Conservation (phyloP, 768 basidiomycete species). For the Gymnopilus dilepis region DNA sequence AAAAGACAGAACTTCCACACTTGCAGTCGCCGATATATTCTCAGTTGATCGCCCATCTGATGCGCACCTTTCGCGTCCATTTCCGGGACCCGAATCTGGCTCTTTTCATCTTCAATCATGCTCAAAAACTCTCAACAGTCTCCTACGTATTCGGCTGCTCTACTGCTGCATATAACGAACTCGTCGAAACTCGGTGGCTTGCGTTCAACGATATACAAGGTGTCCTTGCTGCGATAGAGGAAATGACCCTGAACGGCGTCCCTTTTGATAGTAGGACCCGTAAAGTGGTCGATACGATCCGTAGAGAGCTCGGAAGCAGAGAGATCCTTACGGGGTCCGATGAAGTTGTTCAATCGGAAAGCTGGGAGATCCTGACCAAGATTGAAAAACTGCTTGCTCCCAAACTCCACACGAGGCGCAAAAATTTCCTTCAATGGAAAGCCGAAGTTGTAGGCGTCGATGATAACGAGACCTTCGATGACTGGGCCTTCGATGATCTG, state of each 20-base stretch:
- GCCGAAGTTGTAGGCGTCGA: constrained; percentile 30
- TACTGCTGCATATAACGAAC: constrained; percentile 86
- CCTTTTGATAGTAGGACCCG: constrained; percentile 65
- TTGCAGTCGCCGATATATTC: constrained; percentile 75
- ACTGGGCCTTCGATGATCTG: constrained; percentile 22
- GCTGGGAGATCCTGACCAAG: constrained; percentile 52
- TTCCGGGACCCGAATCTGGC: constrained; percentile 83
- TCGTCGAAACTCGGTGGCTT: constrained; percentile 84
- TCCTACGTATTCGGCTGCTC: constrained; percentile 93
- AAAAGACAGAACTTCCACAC: constrained; percentile 35
- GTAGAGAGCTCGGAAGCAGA: constrained; percentile 57
- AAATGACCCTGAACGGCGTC: constrained; percentile 85
- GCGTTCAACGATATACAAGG: constrained; percentile 83
- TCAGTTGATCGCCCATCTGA: constrained; percentile 75
- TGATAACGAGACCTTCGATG: constrained; percentile 55
- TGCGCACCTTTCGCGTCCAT: constrained; percentile 78
- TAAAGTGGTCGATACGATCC: constrained; percentile 62
- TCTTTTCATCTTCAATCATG: constrained; percentile 82
- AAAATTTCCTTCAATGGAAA: constrained; percentile 56
- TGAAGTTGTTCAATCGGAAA: constrained; percentile 49
- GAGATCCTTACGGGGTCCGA: constrained; percentile 57
- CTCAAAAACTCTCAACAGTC: constrained; percentile 71
- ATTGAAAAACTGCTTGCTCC: constrained; percentile 49
- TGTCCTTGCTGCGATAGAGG: constrained; percentile 72
- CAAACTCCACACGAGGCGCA: constrained; percentile 10